Evolutionary conservation across 441 rosid genomes (phyloP).

Genomic region (Pelargonium citronellum): DNA sequence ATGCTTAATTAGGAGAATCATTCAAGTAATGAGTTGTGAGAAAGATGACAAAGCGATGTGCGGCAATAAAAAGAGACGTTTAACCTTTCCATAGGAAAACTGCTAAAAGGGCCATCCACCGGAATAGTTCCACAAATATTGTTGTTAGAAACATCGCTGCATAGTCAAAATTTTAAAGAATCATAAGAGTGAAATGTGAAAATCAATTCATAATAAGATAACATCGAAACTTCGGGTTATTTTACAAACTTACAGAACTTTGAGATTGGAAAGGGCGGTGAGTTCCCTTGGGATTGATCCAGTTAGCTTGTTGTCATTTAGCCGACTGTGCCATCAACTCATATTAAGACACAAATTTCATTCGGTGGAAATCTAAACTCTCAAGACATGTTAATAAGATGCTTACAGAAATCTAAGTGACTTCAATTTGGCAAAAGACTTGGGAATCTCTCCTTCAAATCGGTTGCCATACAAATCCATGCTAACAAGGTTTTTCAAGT

Average conservation of each 20-base stretch:
- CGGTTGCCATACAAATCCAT: slow-evolving; percentile 55
- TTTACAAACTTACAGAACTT: slow-evolving; percentile 43
- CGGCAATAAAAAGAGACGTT: neutral
- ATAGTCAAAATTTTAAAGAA: slow-evolving; percentile 4
- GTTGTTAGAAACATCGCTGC: slow-evolving; percentile 67
- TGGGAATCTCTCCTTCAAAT: slow-evolving; percentile 55
- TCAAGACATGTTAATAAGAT: neutral
- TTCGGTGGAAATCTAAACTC: neutral
- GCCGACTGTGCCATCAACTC: slow-evolving; percentile 35
- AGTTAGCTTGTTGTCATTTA: slow-evolving; percentile 58
- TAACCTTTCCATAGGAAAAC: slow-evolving; percentile 56
- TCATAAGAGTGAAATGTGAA: neutral
- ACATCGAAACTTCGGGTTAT: neutral
- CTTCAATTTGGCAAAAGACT: slow-evolving; percentile 52
- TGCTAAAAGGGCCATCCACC: slow-evolving; percentile 59
- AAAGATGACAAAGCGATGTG: no score
- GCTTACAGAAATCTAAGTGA: slow-evolving; percentile 67
- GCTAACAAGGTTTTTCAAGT: slow-evolving; percentile 52
- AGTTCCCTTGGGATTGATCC: slow-evolving; percentile 65
- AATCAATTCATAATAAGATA: slow-evolving; percentile 1
- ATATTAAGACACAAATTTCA: slow-evolving; percentile 5
- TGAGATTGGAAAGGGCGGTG: slow-evolving; percentile 42
- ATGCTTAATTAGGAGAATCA: no score
- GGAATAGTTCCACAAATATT: slow-evolving; percentile 75
- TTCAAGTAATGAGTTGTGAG: no score